phyloP scores from a whole-genome alignment of 1,284 basidiomycete species.

The Ustilago hordei region DNA sequence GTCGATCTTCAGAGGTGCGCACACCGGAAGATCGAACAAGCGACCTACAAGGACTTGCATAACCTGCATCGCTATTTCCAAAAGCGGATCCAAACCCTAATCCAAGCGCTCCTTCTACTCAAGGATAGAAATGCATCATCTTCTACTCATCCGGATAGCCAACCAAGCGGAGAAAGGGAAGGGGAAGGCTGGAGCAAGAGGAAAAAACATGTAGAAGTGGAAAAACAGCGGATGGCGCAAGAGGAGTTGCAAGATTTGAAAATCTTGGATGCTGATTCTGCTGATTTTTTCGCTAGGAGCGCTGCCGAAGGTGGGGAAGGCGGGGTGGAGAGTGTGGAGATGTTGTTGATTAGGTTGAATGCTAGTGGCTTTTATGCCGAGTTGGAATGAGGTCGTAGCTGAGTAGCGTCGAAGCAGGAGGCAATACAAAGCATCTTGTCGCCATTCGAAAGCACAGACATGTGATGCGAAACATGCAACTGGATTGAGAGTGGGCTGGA shows the following conservation, averaged over 20 bases:
- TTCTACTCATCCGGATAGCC: not conserved
- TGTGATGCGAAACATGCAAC: no score
- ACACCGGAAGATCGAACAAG: constrained; percentile 7
- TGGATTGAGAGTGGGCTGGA: not conserved
- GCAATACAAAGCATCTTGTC: not conserved
- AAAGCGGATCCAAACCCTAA: constrained; percentile 23
- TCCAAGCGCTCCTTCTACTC: constrained; percentile 37
- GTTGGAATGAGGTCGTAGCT: constrained; percentile 12
- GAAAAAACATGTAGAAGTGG: constrained; percentile 35
- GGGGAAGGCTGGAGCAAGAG: constrained; percentile 15
- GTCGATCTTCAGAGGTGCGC: constrained; percentile 32
- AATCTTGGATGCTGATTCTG: constrained; percentile 24
- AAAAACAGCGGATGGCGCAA: constrained; percentile 23
- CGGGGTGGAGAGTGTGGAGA: constrained; percentile 19
- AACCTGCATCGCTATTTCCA: constrained; percentile 24
- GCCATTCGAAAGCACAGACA: no score
- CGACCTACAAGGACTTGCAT: constrained; percentile 30
- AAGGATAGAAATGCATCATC: constrained; percentile 16
- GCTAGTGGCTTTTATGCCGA: constrained; percentile 40
- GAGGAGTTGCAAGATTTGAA: constrained; percentile 42
- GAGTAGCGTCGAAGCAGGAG: not conserved
- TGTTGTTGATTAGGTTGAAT: constrained; percentile 33
- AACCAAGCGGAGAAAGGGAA: not conserved
- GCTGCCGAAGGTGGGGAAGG: constrained; percentile 13
- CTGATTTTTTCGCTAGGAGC: not conserved